Evolutionary conservation across 768 basidiomycete genomes (phyloP), one percentile per base, ranked within the genome.

Genomic region (Candolleomyces aberdarensis): DNA sequence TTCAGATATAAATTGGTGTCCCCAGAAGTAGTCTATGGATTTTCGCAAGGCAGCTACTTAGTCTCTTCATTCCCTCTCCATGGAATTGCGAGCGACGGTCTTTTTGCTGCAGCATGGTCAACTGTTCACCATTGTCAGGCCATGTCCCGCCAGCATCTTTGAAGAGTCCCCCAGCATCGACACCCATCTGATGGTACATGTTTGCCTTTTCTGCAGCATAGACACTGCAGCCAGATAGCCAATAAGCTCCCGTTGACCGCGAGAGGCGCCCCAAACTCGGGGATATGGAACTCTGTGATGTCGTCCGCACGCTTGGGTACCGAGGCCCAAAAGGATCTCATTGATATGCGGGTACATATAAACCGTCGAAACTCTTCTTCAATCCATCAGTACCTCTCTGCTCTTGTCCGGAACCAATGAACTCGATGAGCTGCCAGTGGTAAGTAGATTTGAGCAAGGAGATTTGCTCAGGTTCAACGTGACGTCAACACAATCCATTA

Each of bases 331-430:
- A 50, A 50, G 14, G 20, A 20, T 1, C 20, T 29, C 63, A 64
- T 64, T 32, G 20, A 61, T 41, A 55, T 43, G 26, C 31, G 57
- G 11, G 40, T 56, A 5, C 19, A 49, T 8, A 58, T 56, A 15
- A 29, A n/a, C 5, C 60, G 63, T 20, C 63, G 55, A n/a, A 56
- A 58, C 11, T 61, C 60, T 31, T 61, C 49, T 2, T 32, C 52
- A 11, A 64, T 36, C 63, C 63, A 64, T 20, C 60, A 43, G 44
- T 58, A 52, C 60, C 62, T 56, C 10, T 64, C 60, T 14, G 60
- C 57, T 10, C 51, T 17, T 15, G 60, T 60, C 19, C 60, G 57
- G 53, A 62, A 64, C 63, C 63, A 64, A 41, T 64, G 60, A 9
- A 64, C 63, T 9, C 50, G 40, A 15, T 61, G 57, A 5, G 61